Evolutionary conservation across 2,329 filamentous ascomycete genomes (phyloP).

Genomic region (Hymenoscyphus scutula): DNA sequence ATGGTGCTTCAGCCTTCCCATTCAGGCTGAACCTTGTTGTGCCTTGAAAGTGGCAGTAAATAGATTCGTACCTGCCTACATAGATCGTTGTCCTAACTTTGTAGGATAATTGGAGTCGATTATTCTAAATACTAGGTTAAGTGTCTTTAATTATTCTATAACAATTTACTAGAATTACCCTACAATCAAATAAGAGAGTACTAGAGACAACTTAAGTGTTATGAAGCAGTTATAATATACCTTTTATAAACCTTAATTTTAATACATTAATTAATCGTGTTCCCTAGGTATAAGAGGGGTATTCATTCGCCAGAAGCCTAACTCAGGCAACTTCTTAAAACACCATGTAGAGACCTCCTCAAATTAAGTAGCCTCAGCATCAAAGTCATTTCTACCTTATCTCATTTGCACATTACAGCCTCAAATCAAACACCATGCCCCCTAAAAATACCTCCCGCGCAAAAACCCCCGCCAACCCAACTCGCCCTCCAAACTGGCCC

Average conservation of each 20-base stretch:
- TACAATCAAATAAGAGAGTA: conserved; percentile 75
- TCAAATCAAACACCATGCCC: conserved; percentile 14
- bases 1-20: too few relatives aligned
- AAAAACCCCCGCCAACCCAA: conserved; percentile 17
- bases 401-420: background rate
- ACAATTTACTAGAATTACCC: too few relatives aligned
- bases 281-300: too few relatives aligned
- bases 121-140: too few relatives aligned
- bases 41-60: too few relatives aligned
- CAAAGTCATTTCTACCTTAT: background rate
- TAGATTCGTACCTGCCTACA: too few relatives aligned
- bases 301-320: background rate
- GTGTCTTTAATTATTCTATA: too few relatives aligned
- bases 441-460: conserved; percentile 25
- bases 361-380: background rate
- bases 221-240: conserved; percentile 75
- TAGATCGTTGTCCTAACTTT: too few relatives aligned
- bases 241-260: conserved; percentile 67
- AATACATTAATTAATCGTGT: too few relatives aligned
- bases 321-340: background rate
- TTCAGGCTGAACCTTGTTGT: too few relatives aligned
- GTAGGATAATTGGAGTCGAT: too few relatives aligned
- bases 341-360: background rate
- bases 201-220: conserved; percentile 70
- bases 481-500: conserved; percentile 56